Base-by-base conservation (phyloP, 495 filamentous ascomycete genomes). In the Annulohypoxylon moriforme region DNA sequence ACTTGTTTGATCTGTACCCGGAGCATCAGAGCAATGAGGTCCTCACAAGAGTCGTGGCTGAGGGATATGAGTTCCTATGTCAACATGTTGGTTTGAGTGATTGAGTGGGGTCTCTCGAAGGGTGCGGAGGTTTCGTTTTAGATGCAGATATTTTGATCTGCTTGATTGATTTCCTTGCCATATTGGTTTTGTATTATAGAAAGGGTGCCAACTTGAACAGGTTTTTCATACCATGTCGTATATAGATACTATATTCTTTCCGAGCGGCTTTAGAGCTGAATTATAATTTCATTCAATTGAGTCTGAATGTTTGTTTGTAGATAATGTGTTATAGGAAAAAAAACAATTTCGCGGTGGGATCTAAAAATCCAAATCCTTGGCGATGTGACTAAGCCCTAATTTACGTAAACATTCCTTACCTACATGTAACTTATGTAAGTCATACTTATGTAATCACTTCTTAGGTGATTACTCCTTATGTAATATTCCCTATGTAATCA, bases 51-150 rank as follows among this genome's bases (percentile, higher is more conserved):
- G 18, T 16, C 16, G 53, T 57, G 1, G 53, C 53, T 16, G 53
- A 57, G 7, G 53, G 53, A 24, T 57, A 57, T 36, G 53, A 57
- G 16, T 57, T 57, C 31, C 14, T 57, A 5, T 57, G 53, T 13
- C 8, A 24, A 22, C 53, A 57, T 57, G 53, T 57, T 57, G 53
- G 53, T 20, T 13, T 57, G 25, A 16, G 53, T 24, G 33, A 36
- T 34, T 57, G 9, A 24, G 20, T 7, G 4, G 4, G 7, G 1
- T 13, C 3, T 7, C 18, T 34, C 8, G 27, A 13, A 13, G 25
- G 20, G 4, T 55, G 27, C 2, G 27, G 0, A 4, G 25, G 29
- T 34, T 55, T 13, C 18, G 20, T 9, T 18, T 16, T 33, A 16
- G 46, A 49, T 10, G 3, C 27, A 6, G 29, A 55, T 7, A 9